Evolutionary conservation across 192 early-diverging fungal species (phyloP), one percentile per base, ranked within the genome.

Genomic region (Rhizoclosmatium sp.): DNA sequence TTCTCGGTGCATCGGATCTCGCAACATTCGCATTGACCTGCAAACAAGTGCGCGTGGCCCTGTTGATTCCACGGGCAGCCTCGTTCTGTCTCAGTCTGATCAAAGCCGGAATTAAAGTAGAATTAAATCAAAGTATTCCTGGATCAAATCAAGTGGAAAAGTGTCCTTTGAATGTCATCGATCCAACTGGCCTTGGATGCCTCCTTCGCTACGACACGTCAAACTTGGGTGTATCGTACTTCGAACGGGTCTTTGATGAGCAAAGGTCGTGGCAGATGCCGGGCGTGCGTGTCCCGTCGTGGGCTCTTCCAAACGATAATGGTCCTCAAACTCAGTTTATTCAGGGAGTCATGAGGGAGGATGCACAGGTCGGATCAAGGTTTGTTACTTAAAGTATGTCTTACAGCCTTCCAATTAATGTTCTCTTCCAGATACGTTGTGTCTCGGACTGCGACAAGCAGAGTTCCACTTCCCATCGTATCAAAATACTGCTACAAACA

Each of bases 11-110:
- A 9, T 21, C 21, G 4, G 60, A 19, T 7, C 60, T 62, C 21
- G 4, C 21, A 62, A 7, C 4, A 7, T 23, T 62, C 21, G 60
- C 60, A 7, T 4, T 7, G 10, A 62, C 60, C 23, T 62, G 21
- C 21, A 19, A 40, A 40, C 10, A 31, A 31, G 14, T 62, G 4
- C 21, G 21, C 23, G 5, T 31, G 21, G 60, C 60, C 19, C 7
- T 62, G 7, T 40, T 62, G 21, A 62, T 62, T 62, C 60, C 60
- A 40, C 60, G 60, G 23, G 60, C 60, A 19, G 60, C 60, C 60
- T 19, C 21, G 10, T 62, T 62, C 60, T 12, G 16, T 16, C 51
- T 31, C 31, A 31, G 31, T 31, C 31, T 31, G 31, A 31, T 31
- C 31, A 31, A 31, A 31, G 31, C 31, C 0, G 31, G 31, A 31